phyloP scores from a whole-genome alignment of 306 rosid genomes.

The Acacia acuminata region DNA sequence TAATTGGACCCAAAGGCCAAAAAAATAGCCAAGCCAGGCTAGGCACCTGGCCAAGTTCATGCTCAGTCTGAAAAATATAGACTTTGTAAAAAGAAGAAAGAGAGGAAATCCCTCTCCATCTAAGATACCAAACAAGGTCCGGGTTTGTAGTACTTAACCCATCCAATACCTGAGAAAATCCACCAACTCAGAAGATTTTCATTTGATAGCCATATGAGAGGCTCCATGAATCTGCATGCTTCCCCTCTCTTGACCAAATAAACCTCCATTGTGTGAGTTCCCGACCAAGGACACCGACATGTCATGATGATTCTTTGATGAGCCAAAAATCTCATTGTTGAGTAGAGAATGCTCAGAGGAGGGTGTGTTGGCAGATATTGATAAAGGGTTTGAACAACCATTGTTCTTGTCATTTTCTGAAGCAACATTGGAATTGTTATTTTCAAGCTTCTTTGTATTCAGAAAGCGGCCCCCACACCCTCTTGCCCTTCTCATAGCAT shows the following conservation, averaged over 20 bases:
- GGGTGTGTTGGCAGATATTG: slow-evolving; percentile 25
- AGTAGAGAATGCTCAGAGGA: slow-evolving; percentile 22
- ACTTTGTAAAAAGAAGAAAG: not conserved
- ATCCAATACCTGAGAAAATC: slow-evolving; percentile 27
- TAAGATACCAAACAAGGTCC: not conserved
- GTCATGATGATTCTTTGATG: slow-evolving; percentile 40
- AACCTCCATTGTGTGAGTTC: slow-evolving; percentile 22
- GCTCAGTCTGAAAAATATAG: not conserved
- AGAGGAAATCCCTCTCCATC: not conserved
- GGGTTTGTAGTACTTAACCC: slow-evolving; percentile 25
- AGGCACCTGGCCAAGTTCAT: not conserved
- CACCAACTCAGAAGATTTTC: slow-evolving; percentile 36
- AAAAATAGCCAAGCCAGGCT: not conserved
- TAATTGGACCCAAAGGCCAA: not conserved
- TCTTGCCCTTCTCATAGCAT: slow-evolving; percentile 89
- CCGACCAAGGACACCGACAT: slow-evolving; percentile 34
- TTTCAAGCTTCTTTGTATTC: slow-evolving; percentile 64
- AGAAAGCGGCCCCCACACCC: slow-evolving; percentile 91
- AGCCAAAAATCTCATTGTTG: slow-evolving; percentile 38
- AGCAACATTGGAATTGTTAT: slow-evolving; percentile 27
- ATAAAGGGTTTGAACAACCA: slow-evolving; percentile 36
- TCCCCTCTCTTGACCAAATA: slow-evolving; percentile 3
- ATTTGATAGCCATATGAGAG: slow-evolving; percentile 53
- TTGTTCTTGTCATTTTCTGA: slow-evolving; percentile 32
- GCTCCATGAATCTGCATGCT: slow-evolving; percentile 2